Evolutionary conservation across 768 basidiomycete genomes (phyloP), one percentile per base, ranked within the genome.

Genomic region (Termitomyces sp.): DNA sequence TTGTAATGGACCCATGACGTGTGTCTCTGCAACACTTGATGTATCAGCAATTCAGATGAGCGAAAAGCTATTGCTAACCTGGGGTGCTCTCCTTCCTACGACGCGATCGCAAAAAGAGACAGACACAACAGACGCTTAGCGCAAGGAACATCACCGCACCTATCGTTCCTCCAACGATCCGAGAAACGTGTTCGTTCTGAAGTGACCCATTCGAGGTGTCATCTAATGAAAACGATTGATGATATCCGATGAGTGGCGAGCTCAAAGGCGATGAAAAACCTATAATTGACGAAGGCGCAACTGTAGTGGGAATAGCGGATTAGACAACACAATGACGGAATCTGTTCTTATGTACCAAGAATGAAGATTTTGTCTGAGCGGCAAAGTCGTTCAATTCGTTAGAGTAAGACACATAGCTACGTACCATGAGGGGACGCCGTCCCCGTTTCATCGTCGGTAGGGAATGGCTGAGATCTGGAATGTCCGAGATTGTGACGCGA

Each of bases 1-100:
- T 59, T 67, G 67, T 6, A 72, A 61, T 5, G 70, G 67, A 8
- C 70, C 67, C 54, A 65, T 66, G 20, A 62, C 60, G 54, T 69
- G 61, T 44, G 56, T 58, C 6, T 30, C 58, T 57, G n/a, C n/a
- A 41, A 24, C 4, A 9, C 6, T 49, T 8, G 12, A 54, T 5
- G 36, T 16, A 15, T 15, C 24, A n/a, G 33, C 39, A 44, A 50
- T 37, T n/a, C 15, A 39, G 5, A 7, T 8, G 7, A 31, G 6
- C 16, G 8, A 56, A 53, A 15, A 45, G 2, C 18, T 30, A 1
- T 45, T 12, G 51, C 30, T n/a, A 11, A 59, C 34, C 33, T 57
- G 57, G 18, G 27, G n/a, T 6, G 9, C 20, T 55, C 12, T 55
- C 53, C 34, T 27, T 57, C 34, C 42, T 45, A 20, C 54, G 50